phyloP scores from a whole-genome alignment of 495 filamentous ascomycete species.

The Aspergillus asperescens region DNA sequence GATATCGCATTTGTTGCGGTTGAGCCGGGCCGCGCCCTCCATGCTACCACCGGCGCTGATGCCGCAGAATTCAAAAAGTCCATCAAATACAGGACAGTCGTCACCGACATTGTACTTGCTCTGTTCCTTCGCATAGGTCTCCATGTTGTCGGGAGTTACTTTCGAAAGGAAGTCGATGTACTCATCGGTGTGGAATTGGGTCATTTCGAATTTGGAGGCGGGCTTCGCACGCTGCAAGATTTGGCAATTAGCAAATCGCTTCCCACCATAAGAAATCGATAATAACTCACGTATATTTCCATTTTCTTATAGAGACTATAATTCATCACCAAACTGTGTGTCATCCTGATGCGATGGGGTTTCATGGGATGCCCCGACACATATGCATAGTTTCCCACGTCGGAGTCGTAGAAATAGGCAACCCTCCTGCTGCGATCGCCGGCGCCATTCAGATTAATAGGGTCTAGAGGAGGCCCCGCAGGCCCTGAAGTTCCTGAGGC shows the following conservation, averaged over 20 bases:
- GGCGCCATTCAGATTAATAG: conserved; percentile 42
- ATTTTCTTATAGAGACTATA: conserved; percentile 97
- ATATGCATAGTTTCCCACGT: conserved; percentile 97
- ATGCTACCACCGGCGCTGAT: conserved; percentile 97
- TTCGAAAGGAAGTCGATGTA: conserved; percentile 97
- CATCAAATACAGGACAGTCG: conserved; percentile 96
- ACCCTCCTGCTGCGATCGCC: conserved; percentile 65
- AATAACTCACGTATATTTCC: conserved; percentile 84
- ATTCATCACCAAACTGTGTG: conserved; percentile 97
- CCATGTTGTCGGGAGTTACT: conserved; percentile 99
- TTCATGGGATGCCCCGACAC: conserved; percentile 99
- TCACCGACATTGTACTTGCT: conserved; percentile 97
- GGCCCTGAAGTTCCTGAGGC: conserved; percentile 24
- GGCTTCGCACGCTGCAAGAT: conserved; percentile 84
- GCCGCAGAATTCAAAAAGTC: conserved; percentile 95
- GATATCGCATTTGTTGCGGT: conserved; percentile 92
- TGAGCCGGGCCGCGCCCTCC: conserved; percentile 90
- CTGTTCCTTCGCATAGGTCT: conserved; percentile 84
- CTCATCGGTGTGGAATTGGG: conserved; percentile 98
- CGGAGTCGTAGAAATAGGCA: conserved; percentile 96
- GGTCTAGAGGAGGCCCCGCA: conserved; percentile 45
- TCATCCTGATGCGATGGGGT: conserved; percentile 94
- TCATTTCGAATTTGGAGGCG: conserved; percentile 94
- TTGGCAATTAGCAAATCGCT: conserved; percentile 22
- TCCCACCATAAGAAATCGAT: not conserved